Evolutionary conservation across 78 protist species (phyloP).

Genomic region (Polysphondylium violaceum): DNA sequence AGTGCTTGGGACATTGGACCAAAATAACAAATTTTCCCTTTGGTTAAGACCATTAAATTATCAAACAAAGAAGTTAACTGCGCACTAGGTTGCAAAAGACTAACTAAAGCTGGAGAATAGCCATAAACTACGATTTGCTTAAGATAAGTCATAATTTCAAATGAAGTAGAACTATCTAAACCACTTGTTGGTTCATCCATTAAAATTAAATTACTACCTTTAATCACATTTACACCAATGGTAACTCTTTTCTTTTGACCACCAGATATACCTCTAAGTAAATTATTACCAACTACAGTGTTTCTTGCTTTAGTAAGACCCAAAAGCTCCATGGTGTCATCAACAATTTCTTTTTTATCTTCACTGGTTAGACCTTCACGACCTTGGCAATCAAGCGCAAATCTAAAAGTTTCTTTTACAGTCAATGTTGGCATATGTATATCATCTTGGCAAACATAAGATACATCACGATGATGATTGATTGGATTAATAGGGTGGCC

Average conservation of each 20-base stretch:
- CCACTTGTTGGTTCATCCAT: slow-evolving; percentile 86
- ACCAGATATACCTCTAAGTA: slow-evolving; percentile 79
- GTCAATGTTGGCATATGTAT: slow-evolving; percentile 56
- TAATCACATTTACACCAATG: slow-evolving; percentile 61
- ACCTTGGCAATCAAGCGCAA: slow-evolving; percentile 70
- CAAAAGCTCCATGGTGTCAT: slow-evolving; percentile 4
- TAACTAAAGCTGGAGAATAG: slow-evolving; percentile 35
- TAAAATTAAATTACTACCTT: slow-evolving; percentile 35
- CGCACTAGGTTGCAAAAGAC: slow-evolving; percentile 76
- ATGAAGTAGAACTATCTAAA: slow-evolving; percentile 49
- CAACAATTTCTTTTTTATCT: slow-evolving; percentile 45
- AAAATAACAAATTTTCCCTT: slow-evolving; percentile 57
- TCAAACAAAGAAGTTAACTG: slow-evolving; percentile 71
- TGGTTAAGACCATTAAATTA: slow-evolving; percentile 61
- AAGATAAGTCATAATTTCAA: slow-evolving; percentile 31
- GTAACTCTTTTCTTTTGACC: slow-evolving; percentile 84
- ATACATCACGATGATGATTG: slow-evolving; percentile 60
- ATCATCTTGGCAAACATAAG: slow-evolving; percentile 67
- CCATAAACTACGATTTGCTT: slow-evolving; percentile 2
- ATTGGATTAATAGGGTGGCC: slow-evolving; percentile 47
- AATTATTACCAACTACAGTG: slow-evolving; percentile 65
- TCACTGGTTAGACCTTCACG: neutral
- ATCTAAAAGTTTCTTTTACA: slow-evolving; percentile 72
- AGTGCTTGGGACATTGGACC: slow-evolving; percentile 44
- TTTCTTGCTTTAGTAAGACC: slow-evolving; percentile 39